Evolutionary conservation across 1,284 basidiomycete genomes (phyloP).

Genomic region (Megacollybia platyphylla): DNA sequence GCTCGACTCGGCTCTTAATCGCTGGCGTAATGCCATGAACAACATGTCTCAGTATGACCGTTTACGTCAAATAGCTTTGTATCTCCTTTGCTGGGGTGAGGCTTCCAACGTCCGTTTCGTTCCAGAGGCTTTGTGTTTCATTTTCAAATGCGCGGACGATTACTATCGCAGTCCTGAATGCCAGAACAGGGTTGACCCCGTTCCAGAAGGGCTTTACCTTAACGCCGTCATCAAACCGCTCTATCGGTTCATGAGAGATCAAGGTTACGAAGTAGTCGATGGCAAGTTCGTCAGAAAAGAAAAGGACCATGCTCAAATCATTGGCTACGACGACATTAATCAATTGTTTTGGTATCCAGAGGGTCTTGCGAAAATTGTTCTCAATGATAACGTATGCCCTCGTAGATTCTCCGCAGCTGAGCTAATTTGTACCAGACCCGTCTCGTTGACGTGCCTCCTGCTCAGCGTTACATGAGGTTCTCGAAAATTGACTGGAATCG

Average conservation of each 20-base stretch:
- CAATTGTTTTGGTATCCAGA: conserved; percentile 99
- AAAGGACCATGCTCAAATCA: conserved; percentile 90
- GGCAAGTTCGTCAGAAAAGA: conserved; percentile 93
- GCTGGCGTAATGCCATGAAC: conserved; percentile 98
- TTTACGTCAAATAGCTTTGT: conserved; percentile 91
- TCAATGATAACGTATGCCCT: conserved; percentile 68
- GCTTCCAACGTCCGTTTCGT: conserved; percentile 95
- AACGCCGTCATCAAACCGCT: conserved; percentile 89
- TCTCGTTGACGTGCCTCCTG: conserved; percentile 79
- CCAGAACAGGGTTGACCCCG: conserved; percentile 88
- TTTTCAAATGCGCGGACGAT: conserved; percentile 99
- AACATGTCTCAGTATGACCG: conserved; percentile 99
- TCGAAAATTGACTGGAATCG: conserved; percentile 83
- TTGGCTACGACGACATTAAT: conserved; percentile 99
- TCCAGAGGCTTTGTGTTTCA: conserved; percentile 96
- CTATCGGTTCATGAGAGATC: conserved; percentile 94
- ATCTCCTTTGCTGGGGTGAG: conserved; percentile 96
- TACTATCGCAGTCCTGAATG: conserved; percentile 98
- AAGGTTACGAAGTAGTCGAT: conserved; percentile 93
- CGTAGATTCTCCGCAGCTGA: conserved; percentile 2
- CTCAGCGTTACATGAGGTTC: conserved; percentile 87
- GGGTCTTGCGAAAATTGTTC: conserved; percentile 84
- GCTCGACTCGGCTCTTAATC: conserved; percentile 81
- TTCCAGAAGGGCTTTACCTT: conserved; percentile 92
- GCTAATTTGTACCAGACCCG: conserved; percentile 43